These are phyloP conservation scores for Schwanniomyces vanrijiae DNA, from an alignment of 805 yeast species.

Conservation along the genomic window DNA sequence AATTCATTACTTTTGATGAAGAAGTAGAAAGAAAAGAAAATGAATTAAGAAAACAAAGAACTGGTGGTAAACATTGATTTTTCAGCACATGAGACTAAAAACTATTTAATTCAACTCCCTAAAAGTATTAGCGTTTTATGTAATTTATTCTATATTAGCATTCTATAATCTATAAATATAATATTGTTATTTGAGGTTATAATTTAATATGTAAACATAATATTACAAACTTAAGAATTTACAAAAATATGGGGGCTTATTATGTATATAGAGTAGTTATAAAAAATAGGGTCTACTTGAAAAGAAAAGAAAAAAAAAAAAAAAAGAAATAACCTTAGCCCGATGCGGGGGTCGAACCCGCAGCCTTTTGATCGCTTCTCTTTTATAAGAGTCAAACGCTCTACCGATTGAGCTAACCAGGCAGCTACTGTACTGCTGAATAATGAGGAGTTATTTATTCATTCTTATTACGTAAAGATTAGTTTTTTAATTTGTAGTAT, in stretches of 20 bases:
- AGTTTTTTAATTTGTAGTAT: no score
- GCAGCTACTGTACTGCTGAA: no score
- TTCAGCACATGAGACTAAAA: not conserved
- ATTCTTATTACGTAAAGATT: not conserved
- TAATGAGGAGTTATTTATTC: no score
- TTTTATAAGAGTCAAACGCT: conserved; percentile 12
- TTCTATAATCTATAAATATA: not conserved
- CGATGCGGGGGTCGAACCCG: conserved; percentile 16
- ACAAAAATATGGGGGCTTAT: no score
- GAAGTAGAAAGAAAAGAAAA: conserved; percentile 72
- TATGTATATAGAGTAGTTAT: no score
- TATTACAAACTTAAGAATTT: no score
- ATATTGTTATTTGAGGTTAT: not conserved
- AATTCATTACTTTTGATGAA: conserved; percentile 84
- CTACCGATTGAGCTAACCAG: conserved; percentile 15
- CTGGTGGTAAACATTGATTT: conserved; percentile 62
- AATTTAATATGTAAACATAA: no score
- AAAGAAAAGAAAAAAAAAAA: not conserved
- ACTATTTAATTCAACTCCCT: not conserved
- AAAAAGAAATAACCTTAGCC: conserved; percentile 6
- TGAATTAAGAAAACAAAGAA: conserved; percentile 68
- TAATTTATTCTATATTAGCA: not conserved
- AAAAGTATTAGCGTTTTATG: not conserved
- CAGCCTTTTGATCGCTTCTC: conserved; percentile 14
- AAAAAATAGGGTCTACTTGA: not conserved